Evolutionary conservation across 352 stramenopile species (phyloP), one percentile per base, ranked within the genome.

Genomic region (Globisporangium ultimum): DNA sequence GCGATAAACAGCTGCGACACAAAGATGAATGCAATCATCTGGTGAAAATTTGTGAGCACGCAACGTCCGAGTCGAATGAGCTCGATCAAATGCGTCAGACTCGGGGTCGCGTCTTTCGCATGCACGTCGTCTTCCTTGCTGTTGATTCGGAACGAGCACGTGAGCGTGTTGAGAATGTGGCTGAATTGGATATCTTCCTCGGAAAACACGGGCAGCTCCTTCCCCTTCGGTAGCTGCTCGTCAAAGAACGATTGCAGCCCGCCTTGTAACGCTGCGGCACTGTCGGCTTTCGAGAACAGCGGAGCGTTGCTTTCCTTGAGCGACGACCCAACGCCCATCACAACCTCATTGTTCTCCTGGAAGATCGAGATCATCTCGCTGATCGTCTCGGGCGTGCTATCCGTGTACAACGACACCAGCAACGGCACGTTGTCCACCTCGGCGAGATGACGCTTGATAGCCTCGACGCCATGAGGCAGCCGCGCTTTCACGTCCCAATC

Each of bases 361-460:
- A 96, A 96, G 36, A 95, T 87, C 1, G 69, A 82, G 22, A 92
- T 83, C 81, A 99, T 98, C 56, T 98, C 91, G 63, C 84, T 88
- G 36, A 97, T 98, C 14, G 91, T 98, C 56, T 95, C 77, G 14
- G 97, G 95, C 3, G 95, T 98, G 43, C 94, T 97, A 75, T 99
- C 97, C 2, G 97, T 99, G 67, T 98, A 99, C 8, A 99, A 74
- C 50, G 89, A 98, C 28, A 99, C 97, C 28, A 99, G 72, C 11
- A 99, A 76, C 14, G 97, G 97, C 11, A 99, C 97, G 63, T 99
- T 99, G 70, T 99, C 97, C 10, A 99, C 95, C 53, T 98, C 91
- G n/a, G 95, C 76, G 17, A 99, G 71, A 59, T 99, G 97, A 9
- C 88, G 80, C 55, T 95, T 97, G 42, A 99, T 99, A 14, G 96